Percentiles rank a stretch among this genome's conserved stretches.
Conservation (phyloP, 768 basidiomycete species). For the Mycena vulgaris region DNA sequence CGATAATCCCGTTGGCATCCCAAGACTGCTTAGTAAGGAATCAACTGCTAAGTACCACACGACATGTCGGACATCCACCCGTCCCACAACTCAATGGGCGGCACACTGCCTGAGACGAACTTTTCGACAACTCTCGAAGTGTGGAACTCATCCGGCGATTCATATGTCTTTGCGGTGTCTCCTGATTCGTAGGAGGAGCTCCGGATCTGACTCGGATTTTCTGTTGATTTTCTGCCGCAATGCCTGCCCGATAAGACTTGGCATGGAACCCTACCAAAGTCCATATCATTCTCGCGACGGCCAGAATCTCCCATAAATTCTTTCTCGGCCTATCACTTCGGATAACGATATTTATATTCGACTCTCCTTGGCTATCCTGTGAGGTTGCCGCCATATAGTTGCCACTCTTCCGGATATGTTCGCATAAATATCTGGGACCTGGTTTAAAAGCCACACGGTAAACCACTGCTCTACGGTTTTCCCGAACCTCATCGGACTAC, state of each 20-base stretch:
- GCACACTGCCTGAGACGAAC: too few species aligned
- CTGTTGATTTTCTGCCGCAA: background rate
- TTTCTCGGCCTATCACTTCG: background rate
- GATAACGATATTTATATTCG: conserved; percentile 7
- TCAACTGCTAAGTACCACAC: too few species aligned
- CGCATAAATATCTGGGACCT: background rate
- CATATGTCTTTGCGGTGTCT: too few species aligned
- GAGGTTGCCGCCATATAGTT: conserved; percentile 21
- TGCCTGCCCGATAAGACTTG: conserved; percentile 5
- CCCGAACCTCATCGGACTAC: conserved; percentile 20
- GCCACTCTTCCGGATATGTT: background rate
- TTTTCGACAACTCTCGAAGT: too few species aligned
- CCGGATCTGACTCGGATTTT: too few species aligned
- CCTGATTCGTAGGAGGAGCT: too few species aligned
- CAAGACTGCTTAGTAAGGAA: too few species aligned
- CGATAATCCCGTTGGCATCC: too few species aligned
- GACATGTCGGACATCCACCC: too few species aligned
- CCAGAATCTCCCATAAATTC: conserved; percentile 3
- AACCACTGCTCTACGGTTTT: background rate
- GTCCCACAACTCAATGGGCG: too few species aligned
- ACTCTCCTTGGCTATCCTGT: conserved; percentile 13
- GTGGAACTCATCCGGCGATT: too few species aligned
- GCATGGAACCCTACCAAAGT: background rate
- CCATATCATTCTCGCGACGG: background rate
- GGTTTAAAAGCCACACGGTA: conserved; percentile 24